phyloP scores from a whole-genome alignment of 2,329 filamentous ascomycete species.

The Colletotrichum sp. region DNA sequence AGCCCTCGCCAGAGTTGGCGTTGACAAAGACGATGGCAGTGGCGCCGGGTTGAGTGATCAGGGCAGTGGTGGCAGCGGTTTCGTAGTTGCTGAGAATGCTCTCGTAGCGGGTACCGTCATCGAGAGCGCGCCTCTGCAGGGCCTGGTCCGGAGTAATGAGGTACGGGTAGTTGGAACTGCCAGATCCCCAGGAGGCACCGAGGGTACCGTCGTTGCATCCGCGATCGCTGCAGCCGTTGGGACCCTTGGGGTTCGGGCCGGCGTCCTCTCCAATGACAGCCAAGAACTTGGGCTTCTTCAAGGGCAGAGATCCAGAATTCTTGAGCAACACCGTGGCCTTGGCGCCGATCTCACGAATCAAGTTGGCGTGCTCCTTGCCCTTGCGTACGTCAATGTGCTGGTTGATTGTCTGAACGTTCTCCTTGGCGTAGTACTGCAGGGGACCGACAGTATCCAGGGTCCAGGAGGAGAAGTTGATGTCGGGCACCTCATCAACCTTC shows the following conservation, averaged over 20 bases:
- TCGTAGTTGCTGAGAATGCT: conserved; percentile 71
- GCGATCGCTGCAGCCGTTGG: conserved; percentile 80
- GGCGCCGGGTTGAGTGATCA: conserved; percentile 68
- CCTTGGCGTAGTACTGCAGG: conserved; percentile 65
- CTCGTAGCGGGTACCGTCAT: conserved; percentile 66
- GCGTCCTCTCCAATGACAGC: conserved; percentile 86
- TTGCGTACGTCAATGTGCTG: conserved; percentile 83
- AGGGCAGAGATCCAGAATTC: conserved; percentile 77
- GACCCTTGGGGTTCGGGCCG: conserved; percentile 73
- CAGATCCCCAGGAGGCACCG: conserved; percentile 82
- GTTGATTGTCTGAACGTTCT: conserved; percentile 74
- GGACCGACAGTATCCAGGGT: conserved; percentile 77
- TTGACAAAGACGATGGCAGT: conserved; percentile 90
- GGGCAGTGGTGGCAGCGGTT: conserved; percentile 62
- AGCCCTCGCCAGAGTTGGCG: conserved; percentile 85
- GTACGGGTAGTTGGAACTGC: conserved; percentile 77
- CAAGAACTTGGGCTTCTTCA: conserved; percentile 79
- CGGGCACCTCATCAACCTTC: conserved; percentile 48
- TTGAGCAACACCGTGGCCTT: conserved; percentile 90
- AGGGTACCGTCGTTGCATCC: conserved; percentile 65
- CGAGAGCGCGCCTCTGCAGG: conserved; percentile 65
- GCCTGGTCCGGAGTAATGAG: conserved; percentile 76
- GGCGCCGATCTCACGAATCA: conserved; percentile 79
- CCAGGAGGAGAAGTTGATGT: conserved; percentile 90
- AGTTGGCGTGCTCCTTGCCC: conserved; percentile 63